phyloP scores from a whole-genome alignment of 2,329 filamentous ascomycete genomes.

The Aspergillus fijiensis region DNA sequence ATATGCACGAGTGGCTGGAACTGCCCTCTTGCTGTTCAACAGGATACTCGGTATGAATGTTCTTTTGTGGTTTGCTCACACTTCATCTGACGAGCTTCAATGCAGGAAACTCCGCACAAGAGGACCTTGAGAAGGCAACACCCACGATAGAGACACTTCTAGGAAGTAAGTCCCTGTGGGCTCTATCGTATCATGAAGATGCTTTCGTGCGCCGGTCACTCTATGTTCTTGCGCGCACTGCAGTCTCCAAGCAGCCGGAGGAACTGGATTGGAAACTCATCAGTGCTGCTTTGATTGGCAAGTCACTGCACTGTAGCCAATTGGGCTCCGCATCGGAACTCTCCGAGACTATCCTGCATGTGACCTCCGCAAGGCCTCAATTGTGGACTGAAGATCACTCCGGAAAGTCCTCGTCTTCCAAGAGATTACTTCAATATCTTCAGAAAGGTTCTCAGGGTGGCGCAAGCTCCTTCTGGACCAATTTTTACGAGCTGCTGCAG shows the following conservation, averaged over 20 bases:
- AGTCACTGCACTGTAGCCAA: slow-evolving; percentile 72
- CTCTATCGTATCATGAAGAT: slow-evolving; percentile 57
- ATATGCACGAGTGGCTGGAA: slow-evolving; percentile 73
- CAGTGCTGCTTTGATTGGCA: slow-evolving; percentile 68
- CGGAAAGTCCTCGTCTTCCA: slow-evolving; percentile 56
- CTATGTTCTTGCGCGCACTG: slow-evolving; percentile 57
- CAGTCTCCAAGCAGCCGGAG: slow-evolving; percentile 49
- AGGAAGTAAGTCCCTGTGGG: slow-evolving; percentile 61
- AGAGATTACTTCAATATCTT: slow-evolving; percentile 68
- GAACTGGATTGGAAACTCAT: slow-evolving; percentile 63
- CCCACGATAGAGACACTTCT: slow-evolving; percentile 67
- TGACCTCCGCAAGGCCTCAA: slow-evolving; percentile 65
- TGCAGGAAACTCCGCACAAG: slow-evolving; percentile 34
- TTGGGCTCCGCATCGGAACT: slow-evolving; percentile 71
- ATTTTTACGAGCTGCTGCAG: slow-evolving; percentile 61
- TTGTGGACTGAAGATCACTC: slow-evolving; percentile 71
- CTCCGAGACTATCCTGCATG: slow-evolving; percentile 61
- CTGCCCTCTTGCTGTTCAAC: slow-evolving; percentile 56
- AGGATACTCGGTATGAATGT: slow-evolving; percentile 50
- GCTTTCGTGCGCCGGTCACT: slow-evolving; percentile 57
- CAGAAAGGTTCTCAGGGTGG: slow-evolving; percentile 83
- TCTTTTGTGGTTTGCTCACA: not conserved
- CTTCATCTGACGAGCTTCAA: slow-evolving; percentile 16
- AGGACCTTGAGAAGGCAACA: slow-evolving; percentile 61
- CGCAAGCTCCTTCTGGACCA: slow-evolving; percentile 69